Evolutionary conservation across 2,329 filamentous ascomycete species (phyloP), one percentile per base, ranked within the genome.

Genomic region (Xylaria polymorpha): DNA sequence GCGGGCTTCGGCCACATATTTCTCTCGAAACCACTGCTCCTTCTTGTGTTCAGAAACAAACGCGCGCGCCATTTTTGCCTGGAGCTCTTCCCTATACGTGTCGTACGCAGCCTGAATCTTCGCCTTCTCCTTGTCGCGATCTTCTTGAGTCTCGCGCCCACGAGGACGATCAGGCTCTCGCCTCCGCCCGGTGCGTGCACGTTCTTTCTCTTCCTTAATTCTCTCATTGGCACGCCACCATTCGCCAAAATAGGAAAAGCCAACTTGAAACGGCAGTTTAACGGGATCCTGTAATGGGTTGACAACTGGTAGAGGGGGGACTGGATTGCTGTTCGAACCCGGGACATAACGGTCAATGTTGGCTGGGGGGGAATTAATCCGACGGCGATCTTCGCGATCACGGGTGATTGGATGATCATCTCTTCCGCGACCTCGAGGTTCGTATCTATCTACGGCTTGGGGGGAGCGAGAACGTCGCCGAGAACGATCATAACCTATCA

Each of bases 21-120:
- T 91, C 81, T 99, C 96, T 75, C 91, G 93, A 83, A 99, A 99
- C 96, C 96, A 99, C 79, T 99, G 95, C 80, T 99, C 96, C 51
- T 90, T 90, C 79, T 97, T 97, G 81, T 99, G 96, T 75, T 94
- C 92, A 59, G 91, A 89, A 50, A 99, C 96, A 79, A 99, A 99
- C 0, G 88, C 85, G 72, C 94, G 90, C 0, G 96, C 94, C 91
- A 97, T 95, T 79, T 90, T 91, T 4, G 86, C 88, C 75, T 91
- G 89, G 1, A 92, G 82, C 43, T 91, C 89, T 76, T 91, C 89
- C 74, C 91, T 91, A 77, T 92, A 92, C 0, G 83, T 72, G 75
- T 92, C 89, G 73, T 91, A 91, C 1, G 89, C 88, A 15, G 84
- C 83, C 75, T 95, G 92, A 25, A 95, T 95, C 80, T 89, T 91